Evolutionary conservation across 768 basidiomycete species (phyloP).

Genomic region (Mycena chlorophos): DNA sequence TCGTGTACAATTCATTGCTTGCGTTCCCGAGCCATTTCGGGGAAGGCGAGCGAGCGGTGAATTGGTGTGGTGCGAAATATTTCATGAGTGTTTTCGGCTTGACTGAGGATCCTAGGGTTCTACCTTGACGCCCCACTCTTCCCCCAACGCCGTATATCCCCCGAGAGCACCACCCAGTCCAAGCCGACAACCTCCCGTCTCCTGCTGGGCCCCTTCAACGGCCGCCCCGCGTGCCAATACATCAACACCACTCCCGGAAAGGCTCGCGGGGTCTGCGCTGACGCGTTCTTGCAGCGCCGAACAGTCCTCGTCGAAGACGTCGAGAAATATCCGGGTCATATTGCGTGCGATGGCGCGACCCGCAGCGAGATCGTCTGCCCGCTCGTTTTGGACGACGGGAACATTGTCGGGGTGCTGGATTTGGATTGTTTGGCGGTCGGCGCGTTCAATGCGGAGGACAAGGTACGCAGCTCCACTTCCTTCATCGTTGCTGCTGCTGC

Average conservation of each 20-base stretch:
- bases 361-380: conserved; percentile 91
- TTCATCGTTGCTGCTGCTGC: background rate
- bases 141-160: conserved; percentile 41
- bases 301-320: conserved; percentile 78
- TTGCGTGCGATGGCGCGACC: conserved; percentile 90
- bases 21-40: conserved; percentile 71
- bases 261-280: conserved; percentile 83
- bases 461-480: conserved; percentile 23
- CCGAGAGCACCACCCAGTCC: conserved; percentile 11
- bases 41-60: conserved; percentile 63
- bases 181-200: conserved; percentile 36
- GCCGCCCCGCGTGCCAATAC: conserved; percentile 88
- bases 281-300: conserved; percentile 57
- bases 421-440: conserved; percentile 74
- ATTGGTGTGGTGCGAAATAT: conserved; percentile 83
- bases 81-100: background rate
- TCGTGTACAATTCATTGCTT: conserved; percentile 77
- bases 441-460: conserved; percentile 80
- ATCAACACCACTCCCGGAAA: conserved; percentile 59
- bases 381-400: conserved; percentile 46
- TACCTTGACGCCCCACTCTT: conserved; percentile 72
- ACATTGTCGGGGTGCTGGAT: conserved; percentile 64
- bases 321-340: conserved; percentile 84
- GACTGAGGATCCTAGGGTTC: conserved; percentile 64
- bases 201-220: conserved; percentile 83